Base-by-base conservation (phyloP, 1,284 basidiomycete species). In the Meira nashicola region DNA sequence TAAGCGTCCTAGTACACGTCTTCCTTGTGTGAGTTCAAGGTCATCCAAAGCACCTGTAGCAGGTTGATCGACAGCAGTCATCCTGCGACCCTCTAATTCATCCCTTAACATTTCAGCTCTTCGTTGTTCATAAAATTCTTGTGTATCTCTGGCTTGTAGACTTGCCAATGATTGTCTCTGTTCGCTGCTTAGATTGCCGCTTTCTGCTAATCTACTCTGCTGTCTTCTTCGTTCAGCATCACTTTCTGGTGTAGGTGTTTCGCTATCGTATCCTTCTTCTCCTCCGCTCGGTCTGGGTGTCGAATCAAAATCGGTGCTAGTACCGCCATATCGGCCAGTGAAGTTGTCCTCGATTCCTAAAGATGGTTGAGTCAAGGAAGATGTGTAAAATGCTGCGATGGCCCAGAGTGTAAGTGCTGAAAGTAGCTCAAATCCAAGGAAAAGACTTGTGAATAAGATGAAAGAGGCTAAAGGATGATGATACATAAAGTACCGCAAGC, bases 331-430 rank as follows among this genome's bases (percentile, higher is more conserved):
- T 19, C 19, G 12, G 17, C 50, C 56, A 14, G 41, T 37, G 25
- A 39, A 60, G 39, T 60, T 60, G 80, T 96, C 92, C 9, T 90
- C 83, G 54, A 94, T 80, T 79, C 94, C 88, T 60, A 88, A 82
- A 78, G 95, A 91, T 14, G 92, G 91, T 2, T 87, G 90, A 76
- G 93, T 90, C 43, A 96, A 82, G 84, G 58, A 49, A n/a, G 68
- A 67, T 5, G 66, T 71, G 55, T 73, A 76, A 28, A 70, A 59
- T 9, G 70, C 64, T 6, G 67, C 68, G 7, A 73, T 46, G 25
- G 62, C 64, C 72, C 75, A 74, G 15, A 78, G 57, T 38, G 66
- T 68, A 21, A 73, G 58, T 7, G 73, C 76, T 3, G 70, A 65
- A 10, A 60, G 55, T 58, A 78, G 66, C 65, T 78, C 76, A 51